A percentile compares a stretch with the other conserved stretches of the same genome.
phyloP scores from a whole-genome alignment of 306 rosid genomes.

The Rosa lucieae region DNA sequence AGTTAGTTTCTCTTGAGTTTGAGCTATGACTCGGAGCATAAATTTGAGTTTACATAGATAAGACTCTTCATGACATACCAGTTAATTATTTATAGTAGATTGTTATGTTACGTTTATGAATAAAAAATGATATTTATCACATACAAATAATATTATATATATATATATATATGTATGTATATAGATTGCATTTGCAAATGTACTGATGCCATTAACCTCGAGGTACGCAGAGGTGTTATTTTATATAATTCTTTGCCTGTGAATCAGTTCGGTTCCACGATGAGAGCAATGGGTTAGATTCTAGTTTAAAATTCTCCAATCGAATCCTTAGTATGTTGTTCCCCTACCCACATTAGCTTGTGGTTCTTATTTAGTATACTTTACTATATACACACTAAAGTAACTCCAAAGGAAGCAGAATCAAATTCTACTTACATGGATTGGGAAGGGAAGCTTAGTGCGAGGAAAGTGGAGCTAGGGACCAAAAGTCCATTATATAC shows the following conservation, averaged over 20 bases:
- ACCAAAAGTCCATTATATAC: slow-evolving; percentile 45
- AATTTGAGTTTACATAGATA: too few species aligned
- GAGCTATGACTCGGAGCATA: too few species aligned
- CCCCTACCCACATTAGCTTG: slow-evolving; percentile 22
- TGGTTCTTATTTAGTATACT: slow-evolving; percentile 21
- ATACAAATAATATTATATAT: too few species aligned
- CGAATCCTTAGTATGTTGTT: slow-evolving; percentile 17
- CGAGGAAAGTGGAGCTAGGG: slow-evolving; percentile 30
- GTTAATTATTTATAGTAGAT: too few species aligned
- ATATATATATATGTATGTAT: too few species aligned
- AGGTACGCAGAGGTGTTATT: background rate
- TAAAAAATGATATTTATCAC: too few species aligned
- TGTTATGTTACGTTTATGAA: too few species aligned
- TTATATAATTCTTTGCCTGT: slow-evolving; percentile 20
- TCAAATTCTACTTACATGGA: slow-evolving; percentile 30
- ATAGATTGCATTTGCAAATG: too few species aligned
- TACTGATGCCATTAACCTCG: background rate
- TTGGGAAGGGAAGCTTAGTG: background rate
- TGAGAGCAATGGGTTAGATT: slow-evolving; percentile 46
- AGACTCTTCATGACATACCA: too few species aligned
- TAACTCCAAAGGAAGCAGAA: slow-evolving; percentile 24
- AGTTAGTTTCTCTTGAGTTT: too few species aligned
- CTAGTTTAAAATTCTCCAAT: slow-evolving; percentile 25
- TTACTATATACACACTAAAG: background rate
- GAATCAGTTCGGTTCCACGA: slow-evolving; percentile 61